Evolutionary conservation across 2,329 filamentous ascomycete species (phyloP).

Genomic region (Xylaria sp.): DNA sequence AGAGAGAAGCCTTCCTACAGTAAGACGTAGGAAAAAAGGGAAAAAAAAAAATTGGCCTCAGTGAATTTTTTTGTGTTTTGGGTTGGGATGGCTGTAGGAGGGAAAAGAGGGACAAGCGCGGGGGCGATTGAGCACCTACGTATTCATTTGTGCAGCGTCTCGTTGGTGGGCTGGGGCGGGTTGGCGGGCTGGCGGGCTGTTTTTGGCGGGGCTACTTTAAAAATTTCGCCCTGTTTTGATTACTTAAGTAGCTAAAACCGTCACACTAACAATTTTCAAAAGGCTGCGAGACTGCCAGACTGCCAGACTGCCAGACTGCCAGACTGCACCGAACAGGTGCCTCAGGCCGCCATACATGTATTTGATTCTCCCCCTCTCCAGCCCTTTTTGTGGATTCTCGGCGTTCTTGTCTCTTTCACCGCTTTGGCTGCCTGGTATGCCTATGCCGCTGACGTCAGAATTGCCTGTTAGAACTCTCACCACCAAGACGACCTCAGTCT

Average conservation of each 20-base stretch:
- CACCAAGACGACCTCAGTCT: not conserved
- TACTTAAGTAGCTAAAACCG: constrained; percentile 9
- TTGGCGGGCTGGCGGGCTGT: constrained; percentile 1
- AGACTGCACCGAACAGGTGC: not conserved
- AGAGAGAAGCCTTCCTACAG: not conserved
- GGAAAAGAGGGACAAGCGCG: constrained; percentile 11
- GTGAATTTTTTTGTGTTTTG: constrained; percentile 1
- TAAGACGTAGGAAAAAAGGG: too few species aligned
- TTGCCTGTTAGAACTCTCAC: not conserved
- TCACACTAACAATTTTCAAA: constrained; percentile 3
- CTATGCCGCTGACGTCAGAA: constrained; percentile 23
- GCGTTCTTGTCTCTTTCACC: constrained; percentile 16
- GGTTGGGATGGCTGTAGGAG: not conserved
- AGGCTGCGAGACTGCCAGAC: not conserved
- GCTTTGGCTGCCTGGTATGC: constrained; percentile 1
- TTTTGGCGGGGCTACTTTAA: constrained; percentile 9
- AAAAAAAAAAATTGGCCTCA: too few species aligned
- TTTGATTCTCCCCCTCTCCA: not conserved
- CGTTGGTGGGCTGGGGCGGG: not conserved
- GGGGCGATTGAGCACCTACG: constrained; percentile 11
- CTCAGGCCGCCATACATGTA: constrained; percentile 9
- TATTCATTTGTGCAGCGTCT: constrained; percentile 2
- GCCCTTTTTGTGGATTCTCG: not conserved
- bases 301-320: too few species aligned
- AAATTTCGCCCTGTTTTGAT: constrained; percentile 15